These are phyloP conservation scores for Hortaea werneckii DNA, from an alignment of 2,329 filamentous ascomycete genomes.

Conservation along the genomic window DNA sequence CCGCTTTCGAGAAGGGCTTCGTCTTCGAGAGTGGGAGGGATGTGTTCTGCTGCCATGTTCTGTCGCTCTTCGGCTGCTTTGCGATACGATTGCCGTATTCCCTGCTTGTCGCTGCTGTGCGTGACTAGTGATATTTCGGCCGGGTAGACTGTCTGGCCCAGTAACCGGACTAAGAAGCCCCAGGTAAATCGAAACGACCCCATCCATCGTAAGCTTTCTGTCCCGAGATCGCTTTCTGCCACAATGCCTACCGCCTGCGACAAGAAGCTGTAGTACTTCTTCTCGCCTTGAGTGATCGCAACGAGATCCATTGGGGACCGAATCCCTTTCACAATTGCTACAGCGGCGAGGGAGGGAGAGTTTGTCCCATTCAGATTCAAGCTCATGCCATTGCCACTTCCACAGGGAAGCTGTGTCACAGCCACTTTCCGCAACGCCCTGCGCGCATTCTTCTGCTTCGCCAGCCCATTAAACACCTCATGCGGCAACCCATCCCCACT, in stretches of 20 bases:
- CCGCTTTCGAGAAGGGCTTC: constrained; percentile 4
- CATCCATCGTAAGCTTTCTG: constrained; percentile 90
- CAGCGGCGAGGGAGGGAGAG: constrained; percentile 62
- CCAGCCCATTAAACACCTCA: constrained; percentile 91
- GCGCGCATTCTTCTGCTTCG: constrained; percentile 58
- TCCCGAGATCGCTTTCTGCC: constrained; percentile 80
- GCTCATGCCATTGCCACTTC: constrained; percentile 88
- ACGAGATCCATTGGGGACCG: constrained; percentile 76
- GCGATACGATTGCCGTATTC: constrained; percentile 64
- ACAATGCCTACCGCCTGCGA: constrained; percentile 85
- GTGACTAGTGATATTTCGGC: constrained; percentile 82
- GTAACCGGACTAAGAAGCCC: constrained; percentile 67
- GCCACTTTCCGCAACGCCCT: constrained; percentile 67
- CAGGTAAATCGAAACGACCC: constrained; percentile 74
- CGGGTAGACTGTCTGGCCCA: constrained; percentile 71
- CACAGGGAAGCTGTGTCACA: constrained; percentile 80
- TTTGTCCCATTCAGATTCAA: constrained; percentile 79
- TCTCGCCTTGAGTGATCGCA: constrained; percentile 73
- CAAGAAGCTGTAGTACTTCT: constrained; percentile 71
- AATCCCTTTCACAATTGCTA: constrained; percentile 79
- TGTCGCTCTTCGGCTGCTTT: constrained; percentile 16
- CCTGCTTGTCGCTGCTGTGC: constrained; percentile 64
- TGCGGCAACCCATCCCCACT: constrained; percentile 88
- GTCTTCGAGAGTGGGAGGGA: constrained; percentile 8
- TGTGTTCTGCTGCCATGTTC: constrained; percentile 15